Base-by-base conservation (phyloP, 164 flowering plant genomes). In the Dillenia turbinata region DNA sequence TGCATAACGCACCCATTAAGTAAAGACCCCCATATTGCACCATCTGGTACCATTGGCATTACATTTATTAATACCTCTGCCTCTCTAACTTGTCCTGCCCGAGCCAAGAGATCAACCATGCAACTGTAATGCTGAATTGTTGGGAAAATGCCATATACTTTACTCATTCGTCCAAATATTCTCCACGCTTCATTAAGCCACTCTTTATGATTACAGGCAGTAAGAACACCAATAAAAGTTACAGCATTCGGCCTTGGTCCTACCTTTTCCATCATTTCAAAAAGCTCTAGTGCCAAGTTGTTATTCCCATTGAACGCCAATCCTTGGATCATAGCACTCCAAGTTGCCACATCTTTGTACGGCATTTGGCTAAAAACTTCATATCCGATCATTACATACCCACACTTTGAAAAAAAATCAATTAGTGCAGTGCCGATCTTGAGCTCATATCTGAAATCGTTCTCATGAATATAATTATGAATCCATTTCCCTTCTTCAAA, bases 71-170 rank as follows among this genome's bases (percentile, higher is more conserved):
- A 62, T 24, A 19, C 22, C 22, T 19, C 22, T 1, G 22, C 22
- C 22, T 19, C 22, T 53, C 60, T 43, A 1, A 77, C 33, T 40
- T 8, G 62, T 52, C 80, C 77, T 5, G 74, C 65, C 19, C 81
- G 71, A 47, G 76, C 70, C 59, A 71, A 64, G 47, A 77, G 69
- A 73, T 77, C 80, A 59, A 77, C 80, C 73, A 73, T 71, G 66
- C 80, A 77, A 9, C 80, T 75, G 12, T 71, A 77, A 51, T 73
- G 80, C 67, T 77, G 77, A 46, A 77, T 60, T 56, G 48, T 46
- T 2, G 75, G 75, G 8, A 55, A 13, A 9, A 73, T 70, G 9
- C 69, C 66, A 54, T 71, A 71, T 48, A 54, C 54, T 57, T 57
- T 63, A 9, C 47, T 53, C 80, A 77, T 77, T 10, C 59, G 46